Percentiles rank a stretch among this genome's conserved stretches.
These are phyloP conservation scores for Sideroxylon spinosum DNA, from an alignment of 179 eudicot genomes.

Conservation along the genomic window DNA sequence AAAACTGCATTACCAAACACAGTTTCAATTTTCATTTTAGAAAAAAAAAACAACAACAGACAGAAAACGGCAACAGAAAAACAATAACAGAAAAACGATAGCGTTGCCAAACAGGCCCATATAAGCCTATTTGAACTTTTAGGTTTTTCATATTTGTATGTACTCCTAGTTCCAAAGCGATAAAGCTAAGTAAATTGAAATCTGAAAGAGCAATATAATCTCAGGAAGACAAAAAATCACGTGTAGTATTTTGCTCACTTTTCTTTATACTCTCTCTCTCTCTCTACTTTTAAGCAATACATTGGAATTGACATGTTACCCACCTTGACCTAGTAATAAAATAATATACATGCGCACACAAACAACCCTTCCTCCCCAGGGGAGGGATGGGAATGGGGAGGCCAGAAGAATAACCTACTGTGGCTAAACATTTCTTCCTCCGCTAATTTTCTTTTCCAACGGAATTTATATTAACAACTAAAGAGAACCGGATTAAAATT, in stretches of 20 bases:
- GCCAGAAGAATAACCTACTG: background rate
- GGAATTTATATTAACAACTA: too few species aligned
- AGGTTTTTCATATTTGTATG: background rate
- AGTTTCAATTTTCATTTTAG: too few species aligned
- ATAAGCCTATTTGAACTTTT: too few species aligned
- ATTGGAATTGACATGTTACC: background rate
- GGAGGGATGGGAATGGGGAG: background rate
- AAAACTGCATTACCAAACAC: too few species aligned
- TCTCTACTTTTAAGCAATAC: too few species aligned
- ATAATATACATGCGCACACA: background rate
- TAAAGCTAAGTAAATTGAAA: background rate
- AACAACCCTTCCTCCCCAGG: background rate
- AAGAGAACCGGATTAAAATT: background rate
- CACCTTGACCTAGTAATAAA: background rate
- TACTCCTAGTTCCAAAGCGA: background rate
- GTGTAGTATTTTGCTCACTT: background rate
- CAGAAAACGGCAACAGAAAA: too few species aligned
- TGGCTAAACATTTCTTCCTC: background rate
- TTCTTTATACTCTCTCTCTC: background rate
- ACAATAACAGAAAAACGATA: too few species aligned
- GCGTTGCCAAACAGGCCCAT: too few species aligned
- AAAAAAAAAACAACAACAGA: too few species aligned
- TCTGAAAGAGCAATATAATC: background rate
- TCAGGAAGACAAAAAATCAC: background rate
- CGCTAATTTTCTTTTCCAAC: background rate